A percentile compares a stretch with the other conserved stretches of the same genome.
Conservation (phyloP, 129 eudicot genomes). For the Scalesia atractyloides region DNA sequence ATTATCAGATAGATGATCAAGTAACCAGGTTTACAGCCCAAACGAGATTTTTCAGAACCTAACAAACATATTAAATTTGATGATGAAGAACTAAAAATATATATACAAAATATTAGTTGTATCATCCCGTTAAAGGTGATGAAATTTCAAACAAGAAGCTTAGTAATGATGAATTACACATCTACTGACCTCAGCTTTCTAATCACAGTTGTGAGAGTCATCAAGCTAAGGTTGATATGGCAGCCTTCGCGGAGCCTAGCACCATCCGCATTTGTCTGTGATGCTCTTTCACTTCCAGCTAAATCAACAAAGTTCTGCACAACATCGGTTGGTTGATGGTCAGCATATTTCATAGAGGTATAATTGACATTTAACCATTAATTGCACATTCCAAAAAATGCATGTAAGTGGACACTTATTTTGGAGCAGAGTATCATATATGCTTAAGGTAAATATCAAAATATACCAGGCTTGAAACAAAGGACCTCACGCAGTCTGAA, state of each 20-base stretch:
- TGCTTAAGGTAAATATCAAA: background rate
- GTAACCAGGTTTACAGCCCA: background rate
- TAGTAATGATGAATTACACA: background rate
- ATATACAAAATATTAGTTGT: background rate
- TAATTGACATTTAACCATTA: background rate
- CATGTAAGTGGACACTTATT: background rate
- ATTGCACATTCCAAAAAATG: background rate
- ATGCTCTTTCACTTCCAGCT: constrained; percentile 96
- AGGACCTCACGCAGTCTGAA: constrained; percentile 88
- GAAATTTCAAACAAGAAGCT: background rate
- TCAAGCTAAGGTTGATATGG: constrained; percentile 88
- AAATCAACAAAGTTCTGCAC: constrained; percentile 92
- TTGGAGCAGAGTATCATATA: background rate
- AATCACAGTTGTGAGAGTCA: constrained; percentile 93
- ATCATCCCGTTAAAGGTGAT: background rate
- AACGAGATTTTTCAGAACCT: background rate
- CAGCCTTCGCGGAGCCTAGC: constrained; percentile 95
- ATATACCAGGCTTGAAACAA: constrained; percentile 88
- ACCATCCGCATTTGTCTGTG: constrained; percentile 87
- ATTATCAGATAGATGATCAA: constrained; percentile 13
- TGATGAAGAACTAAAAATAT: background rate
- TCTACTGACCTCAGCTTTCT: constrained; percentile 79
- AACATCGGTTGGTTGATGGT: background rate
- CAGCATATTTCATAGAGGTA: background rate
- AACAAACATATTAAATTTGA: background rate